Conservation (phyloP, 306 rosid genomes). For the Macrotyloma uniflorum region DNA sequence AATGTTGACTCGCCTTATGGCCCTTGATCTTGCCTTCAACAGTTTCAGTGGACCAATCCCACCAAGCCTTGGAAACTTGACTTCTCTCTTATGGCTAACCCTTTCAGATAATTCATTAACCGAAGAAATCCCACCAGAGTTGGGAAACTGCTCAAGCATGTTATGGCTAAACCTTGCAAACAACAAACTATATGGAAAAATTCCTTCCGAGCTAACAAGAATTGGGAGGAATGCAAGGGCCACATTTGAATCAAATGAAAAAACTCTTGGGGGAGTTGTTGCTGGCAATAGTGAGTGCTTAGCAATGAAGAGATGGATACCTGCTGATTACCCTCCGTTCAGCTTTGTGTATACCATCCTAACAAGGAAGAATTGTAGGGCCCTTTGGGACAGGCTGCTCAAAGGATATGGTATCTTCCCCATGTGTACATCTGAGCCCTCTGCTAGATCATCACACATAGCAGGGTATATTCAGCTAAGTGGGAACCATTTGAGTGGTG, state of each 20-base stretch:
- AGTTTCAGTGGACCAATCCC: slow-evolving; percentile 72
- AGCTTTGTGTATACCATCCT: slow-evolving; percentile 71
- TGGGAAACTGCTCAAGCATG: slow-evolving; percentile 84
- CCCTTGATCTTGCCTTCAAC: slow-evolving; percentile 76
- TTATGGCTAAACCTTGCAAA: slow-evolving; percentile 89
- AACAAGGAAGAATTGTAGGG: slow-evolving; percentile 77
- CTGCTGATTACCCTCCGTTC: slow-evolving; percentile 91
- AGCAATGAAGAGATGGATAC: slow-evolving; percentile 90
- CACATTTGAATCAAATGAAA: slow-evolving; percentile 57
- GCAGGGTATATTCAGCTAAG: slow-evolving; percentile 83
- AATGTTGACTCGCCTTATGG: slow-evolving; percentile 52
- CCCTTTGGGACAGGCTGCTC: slow-evolving; percentile 74
- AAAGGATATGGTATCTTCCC: slow-evolving; percentile 72
- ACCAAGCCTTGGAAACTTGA: slow-evolving; percentile 66
- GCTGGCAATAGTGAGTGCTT: slow-evolving; percentile 78
- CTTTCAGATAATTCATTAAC: slow-evolving; percentile 69
- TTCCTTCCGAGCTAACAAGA: slow-evolving; percentile 64
- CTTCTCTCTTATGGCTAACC: slow-evolving; percentile 83
- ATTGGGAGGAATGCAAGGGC: slow-evolving; percentile 62
- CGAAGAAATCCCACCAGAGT: slow-evolving; percentile 67
- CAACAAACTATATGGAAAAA: slow-evolving; percentile 64
- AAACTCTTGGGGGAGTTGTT: slow-evolving; percentile 6
- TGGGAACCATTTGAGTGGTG: slow-evolving; percentile 73
- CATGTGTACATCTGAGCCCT: slow-evolving; percentile 51
- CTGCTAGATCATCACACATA: slow-evolving; percentile 43